Evolutionary conservation across 345 rosid species (phyloP).

Genomic region (Eucalyptus pauciflora): DNA sequence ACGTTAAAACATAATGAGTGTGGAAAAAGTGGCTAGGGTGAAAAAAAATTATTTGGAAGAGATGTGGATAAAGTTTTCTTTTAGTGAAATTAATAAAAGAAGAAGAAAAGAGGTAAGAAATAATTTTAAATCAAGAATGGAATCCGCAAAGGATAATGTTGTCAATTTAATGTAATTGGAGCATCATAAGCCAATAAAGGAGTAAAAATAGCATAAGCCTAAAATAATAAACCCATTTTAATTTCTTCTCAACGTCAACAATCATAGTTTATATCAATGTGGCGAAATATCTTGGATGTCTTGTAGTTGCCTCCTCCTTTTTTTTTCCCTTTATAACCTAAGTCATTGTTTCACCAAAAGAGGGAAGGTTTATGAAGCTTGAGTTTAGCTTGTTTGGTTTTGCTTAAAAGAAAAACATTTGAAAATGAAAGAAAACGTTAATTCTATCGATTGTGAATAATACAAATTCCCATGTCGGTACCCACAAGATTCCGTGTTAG

Average conservation of each 20-base stretch:
- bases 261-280: not conserved
- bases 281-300: not conserved
- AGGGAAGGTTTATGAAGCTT: not conserved
- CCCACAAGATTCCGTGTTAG: too few relatives aligned
- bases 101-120: too few relatives aligned
- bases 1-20: too few relatives aligned
- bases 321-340: not conserved
- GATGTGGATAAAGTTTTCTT: too few relatives aligned
- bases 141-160: too few relatives aligned
- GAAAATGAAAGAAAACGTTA: not conserved
- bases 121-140: too few relatives aligned
- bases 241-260: not conserved
- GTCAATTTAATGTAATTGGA: too few relatives aligned
- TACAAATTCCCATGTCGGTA: not conserved
- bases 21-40: too few relatives aligned
- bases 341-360: not conserved
- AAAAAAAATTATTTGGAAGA: too few relatives aligned
- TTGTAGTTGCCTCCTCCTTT: not conserved
- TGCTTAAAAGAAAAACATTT: not conserved
- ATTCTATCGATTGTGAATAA: not conserved
- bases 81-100: too few relatives aligned
- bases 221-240: not conserved
- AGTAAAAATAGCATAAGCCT: too few relatives aligned
- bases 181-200: too few relatives aligned
- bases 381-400: not conserved